A percentile compares a stretch with the other conserved stretches of the same genome.
phyloP scores from a whole-genome alignment of 805 yeast genomes.

The Schizosaccharomyces lindneri region DNA sequence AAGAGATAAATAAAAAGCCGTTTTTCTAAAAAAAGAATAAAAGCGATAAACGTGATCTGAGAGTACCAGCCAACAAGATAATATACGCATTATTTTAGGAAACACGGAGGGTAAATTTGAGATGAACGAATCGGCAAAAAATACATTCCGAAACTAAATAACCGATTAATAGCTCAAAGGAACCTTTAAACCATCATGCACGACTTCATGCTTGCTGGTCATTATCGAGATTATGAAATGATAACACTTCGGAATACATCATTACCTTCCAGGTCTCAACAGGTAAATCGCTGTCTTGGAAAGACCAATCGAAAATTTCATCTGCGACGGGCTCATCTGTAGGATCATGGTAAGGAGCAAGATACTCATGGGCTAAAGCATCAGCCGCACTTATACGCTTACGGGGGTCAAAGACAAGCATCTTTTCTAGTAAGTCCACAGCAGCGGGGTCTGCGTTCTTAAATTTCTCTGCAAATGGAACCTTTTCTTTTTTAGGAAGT shows the following conservation, averaged over 20 bases:
- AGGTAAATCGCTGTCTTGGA: conserved; percentile 84
- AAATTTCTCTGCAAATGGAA: conserved; percentile 64
- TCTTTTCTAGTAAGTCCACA: conserved; percentile 60
- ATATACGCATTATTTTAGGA: too few species aligned
- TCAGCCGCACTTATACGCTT: conserved; percentile 82
- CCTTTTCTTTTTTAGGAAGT: conserved; percentile 78
- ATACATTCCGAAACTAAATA: not conserved
- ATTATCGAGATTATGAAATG: conserved; percentile 66
- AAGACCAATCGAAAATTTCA: conserved; percentile 89
- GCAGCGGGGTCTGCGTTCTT: conserved; percentile 49
- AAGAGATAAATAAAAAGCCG: too few species aligned
- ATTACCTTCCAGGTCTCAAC: conserved; percentile 96
- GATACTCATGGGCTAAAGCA: conserved; percentile 70
- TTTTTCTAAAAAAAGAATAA: too few species aligned
- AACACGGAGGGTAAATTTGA: too few species aligned
- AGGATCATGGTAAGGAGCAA: conserved; percentile 91
- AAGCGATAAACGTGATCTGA: too few species aligned
- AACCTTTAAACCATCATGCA: not conserved
- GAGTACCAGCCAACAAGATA: too few species aligned
- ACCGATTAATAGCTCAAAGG: not conserved
- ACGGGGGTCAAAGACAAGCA: conserved; percentile 88
- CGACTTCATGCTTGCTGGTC: conserved; percentile 11
- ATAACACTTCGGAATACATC: conserved; percentile 95
- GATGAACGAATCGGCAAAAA: too few species aligned
- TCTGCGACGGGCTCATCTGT: conserved; percentile 90